These are phyloP conservation scores for Wickerhamomyces sp. DNA, from an alignment of 1,139 yeast species.

Conservation along the genomic window DNA sequence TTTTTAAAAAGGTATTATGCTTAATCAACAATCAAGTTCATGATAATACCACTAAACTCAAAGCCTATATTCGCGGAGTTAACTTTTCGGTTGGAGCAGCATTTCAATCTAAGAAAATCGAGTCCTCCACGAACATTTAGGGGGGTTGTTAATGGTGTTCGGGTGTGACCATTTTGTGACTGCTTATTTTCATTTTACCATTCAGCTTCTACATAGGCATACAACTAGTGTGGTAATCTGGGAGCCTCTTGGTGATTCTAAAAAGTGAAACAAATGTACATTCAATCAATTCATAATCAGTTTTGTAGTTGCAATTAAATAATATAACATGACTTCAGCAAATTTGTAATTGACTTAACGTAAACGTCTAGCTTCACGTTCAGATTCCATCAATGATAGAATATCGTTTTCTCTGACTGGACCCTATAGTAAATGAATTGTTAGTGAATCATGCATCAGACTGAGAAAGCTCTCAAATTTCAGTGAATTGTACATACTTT, in stretches of 20 bases:
- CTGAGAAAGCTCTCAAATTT: too few relatives aligned
- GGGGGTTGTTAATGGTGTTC: background rate
- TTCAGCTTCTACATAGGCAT: too few relatives aligned
- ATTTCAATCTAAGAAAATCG: too few relatives aligned
- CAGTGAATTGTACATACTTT: slow-evolving; percentile 30
- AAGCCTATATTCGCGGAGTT: background rate
- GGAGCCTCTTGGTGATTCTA: background rate
- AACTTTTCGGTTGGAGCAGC: background rate
- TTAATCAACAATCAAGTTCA: too few relatives aligned
- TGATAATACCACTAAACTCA: background rate
- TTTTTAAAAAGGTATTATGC: too few relatives aligned
- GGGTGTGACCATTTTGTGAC: slow-evolving; percentile 3
- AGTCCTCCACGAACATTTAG: too few relatives aligned
- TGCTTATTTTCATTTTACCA: too few relatives aligned
- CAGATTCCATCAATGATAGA: slow-evolving; percentile 98
- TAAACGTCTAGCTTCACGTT: slow-evolving; percentile 87
- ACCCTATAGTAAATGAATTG: slow-evolving; percentile 42
- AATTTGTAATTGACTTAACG: slow-evolving; percentile 33
- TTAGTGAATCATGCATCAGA: slow-evolving; percentile 1
- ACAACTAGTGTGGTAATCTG: too few relatives aligned
- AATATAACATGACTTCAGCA: slow-evolving; percentile 8
- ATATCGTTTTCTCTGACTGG: slow-evolving; percentile 99
- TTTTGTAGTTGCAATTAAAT: slow-evolving; percentile 9
- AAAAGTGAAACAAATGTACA: slow-evolving; percentile 21
- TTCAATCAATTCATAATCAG: slow-evolving; percentile 19